Conservation (phyloP, 805 yeast genomes). For the Geotrichum ghanense region DNA sequence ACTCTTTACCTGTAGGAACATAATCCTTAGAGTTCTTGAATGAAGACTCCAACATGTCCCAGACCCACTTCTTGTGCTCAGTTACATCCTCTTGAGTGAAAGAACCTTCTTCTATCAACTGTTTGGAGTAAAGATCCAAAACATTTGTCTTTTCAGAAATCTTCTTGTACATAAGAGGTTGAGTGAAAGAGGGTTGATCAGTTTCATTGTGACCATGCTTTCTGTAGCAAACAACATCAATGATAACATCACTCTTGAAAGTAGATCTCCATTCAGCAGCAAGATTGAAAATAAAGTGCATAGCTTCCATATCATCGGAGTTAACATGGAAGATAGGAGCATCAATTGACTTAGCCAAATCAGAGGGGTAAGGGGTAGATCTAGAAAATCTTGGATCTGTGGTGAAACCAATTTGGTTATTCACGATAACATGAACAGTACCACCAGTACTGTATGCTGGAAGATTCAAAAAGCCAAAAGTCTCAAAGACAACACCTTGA, state of each 20-base stretch:
- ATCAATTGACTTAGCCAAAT: constrained; percentile 89
- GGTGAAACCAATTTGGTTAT: constrained; percentile 98
- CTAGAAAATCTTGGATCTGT: constrained; percentile 97
- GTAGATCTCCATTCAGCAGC: constrained; percentile 99
- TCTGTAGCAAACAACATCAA: constrained; percentile 97
- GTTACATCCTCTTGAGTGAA: constrained; percentile 83
- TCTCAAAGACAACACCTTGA: constrained; percentile 98
- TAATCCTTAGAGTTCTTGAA: constrained; percentile 82
- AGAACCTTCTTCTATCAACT: constrained; percentile 75
- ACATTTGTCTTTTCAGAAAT: constrained; percentile 85
- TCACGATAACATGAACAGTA: constrained; percentile 89
- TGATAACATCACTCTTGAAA: constrained; percentile 91
- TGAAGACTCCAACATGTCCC: constrained; percentile 87
- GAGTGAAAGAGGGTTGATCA: constrained; percentile 98
- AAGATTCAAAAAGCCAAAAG: constrained; percentile 85
- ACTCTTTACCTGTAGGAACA: constrained; percentile 84
- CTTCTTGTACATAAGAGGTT: constrained; percentile 91
- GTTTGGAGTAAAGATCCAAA: constrained; percentile 70
- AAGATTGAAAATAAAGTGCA: constrained; percentile 80
- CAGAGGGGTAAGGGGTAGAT: constrained; percentile 97
- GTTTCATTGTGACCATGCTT: constrained; percentile 99
- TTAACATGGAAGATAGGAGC: constrained; percentile 99
- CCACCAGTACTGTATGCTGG: constrained; percentile 99
- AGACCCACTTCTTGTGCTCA: constrained; percentile 97
- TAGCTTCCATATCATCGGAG: constrained; percentile 95